phyloP scores from a whole-genome alignment of 2,329 filamentous ascomycete genomes.

The Didymella pinodella region DNA sequence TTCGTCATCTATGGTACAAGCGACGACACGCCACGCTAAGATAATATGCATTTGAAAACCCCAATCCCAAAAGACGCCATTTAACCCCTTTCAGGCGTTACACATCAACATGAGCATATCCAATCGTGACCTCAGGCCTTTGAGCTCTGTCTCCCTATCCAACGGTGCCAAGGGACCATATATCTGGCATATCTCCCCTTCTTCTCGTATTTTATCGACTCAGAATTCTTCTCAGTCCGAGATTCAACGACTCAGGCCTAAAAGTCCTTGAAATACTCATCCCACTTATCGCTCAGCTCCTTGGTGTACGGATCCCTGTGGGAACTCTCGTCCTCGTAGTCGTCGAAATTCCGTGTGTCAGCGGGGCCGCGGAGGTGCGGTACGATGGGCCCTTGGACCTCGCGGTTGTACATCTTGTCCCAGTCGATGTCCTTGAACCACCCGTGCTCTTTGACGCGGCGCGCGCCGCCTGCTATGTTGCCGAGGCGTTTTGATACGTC shows the following conservation, averaged over 20 bases:
- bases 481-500: conserved; percentile 80
- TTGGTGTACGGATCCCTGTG: conserved; percentile 71
- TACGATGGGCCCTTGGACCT: conserved; percentile 73
- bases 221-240: no score
- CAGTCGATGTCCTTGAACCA: conserved; percentile 79
- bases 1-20: conserved; percentile 10
- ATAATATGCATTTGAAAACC: conserved; percentile 5
- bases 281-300: conserved; percentile 73
- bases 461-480: conserved; percentile 78
- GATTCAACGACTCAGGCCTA: conserved; percentile 43
- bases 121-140: neutral
- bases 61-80: neutral
- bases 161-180: neutral
- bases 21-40: conserved; percentile 10
- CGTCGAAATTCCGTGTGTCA: conserved; percentile 82
- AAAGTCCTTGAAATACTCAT: conserved; percentile 75
- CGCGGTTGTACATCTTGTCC: conserved; percentile 73
- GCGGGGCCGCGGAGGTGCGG: conserved; percentile 76
- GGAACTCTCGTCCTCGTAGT: conserved; percentile 79
- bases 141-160: neutral
- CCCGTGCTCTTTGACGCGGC: conserved; percentile 74
- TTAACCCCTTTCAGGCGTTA: conserved; percentile 1
- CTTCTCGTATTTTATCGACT: no score
- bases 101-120: conserved; percentile 3
- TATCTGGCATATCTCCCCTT: neutral